Evolutionary conservation across 2,329 filamentous ascomycete species (phyloP), one percentile per base, ranked within the genome.

Genomic region (Sporothrix euskadiensis): DNA sequence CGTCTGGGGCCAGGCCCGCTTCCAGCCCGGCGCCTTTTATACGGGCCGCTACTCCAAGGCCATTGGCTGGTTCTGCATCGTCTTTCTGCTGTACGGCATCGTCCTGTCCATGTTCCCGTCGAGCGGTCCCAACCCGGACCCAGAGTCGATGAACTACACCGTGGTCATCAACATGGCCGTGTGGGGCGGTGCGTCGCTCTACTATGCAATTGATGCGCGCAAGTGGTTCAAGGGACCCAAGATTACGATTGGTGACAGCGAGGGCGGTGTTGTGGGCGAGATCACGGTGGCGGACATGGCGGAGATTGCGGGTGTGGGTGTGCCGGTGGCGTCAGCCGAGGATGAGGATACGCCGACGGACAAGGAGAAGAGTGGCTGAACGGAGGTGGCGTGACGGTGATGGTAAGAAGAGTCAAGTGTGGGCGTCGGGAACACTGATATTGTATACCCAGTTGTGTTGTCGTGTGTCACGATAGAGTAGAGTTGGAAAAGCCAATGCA

Each of bases 171-270:
- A 89, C 75, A 83, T 83, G 47, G 84, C 85, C 4, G 85, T 90
- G 0, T 90, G 88, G 88, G 81, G 85, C 16, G 87, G 87, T 1
- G 83, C 85, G 0, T 78, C 89, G 76, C 69, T 82, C 0, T 90
- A 90, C 79, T 90, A 89, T 77, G 83, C 83, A 75, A 75, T 88
- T 35, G 84, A 87, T 80, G 88, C 88, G 7, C 81, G 84, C 72
- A 89, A 89, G 78, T 89, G 87, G 84, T 89, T 89, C 77, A 88
- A 82, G 1, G 88, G 88, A 0, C 88, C 88, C 3, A 88, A 87
- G 81, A 84, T 85, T 63, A 90, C 88, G 2, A 81, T 89, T 70
- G 82, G 82, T 61, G 77, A 79, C 5, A 65, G 35, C 22, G 72
- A 70, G 22, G 65, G 30, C 30, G 71, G 35, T 8, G 49, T 30